These are phyloP conservation scores for Melastoma malabathricum DNA, from an alignment of 345 rosid genomes.

Conservation along the genomic window DNA sequence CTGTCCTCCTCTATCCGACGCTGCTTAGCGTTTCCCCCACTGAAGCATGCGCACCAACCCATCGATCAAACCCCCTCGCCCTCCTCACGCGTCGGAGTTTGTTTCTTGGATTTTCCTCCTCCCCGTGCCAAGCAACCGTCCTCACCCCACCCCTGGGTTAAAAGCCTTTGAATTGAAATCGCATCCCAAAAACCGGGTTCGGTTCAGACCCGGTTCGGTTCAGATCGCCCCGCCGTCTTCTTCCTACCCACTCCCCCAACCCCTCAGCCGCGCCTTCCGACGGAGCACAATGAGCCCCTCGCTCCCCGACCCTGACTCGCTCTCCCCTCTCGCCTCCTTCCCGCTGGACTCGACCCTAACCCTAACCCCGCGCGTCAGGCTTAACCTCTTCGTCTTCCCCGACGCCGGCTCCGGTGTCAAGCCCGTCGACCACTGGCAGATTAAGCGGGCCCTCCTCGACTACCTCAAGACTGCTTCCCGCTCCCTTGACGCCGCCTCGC, in stretches of 20 bases:
- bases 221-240: not conserved
- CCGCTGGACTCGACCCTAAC: conserved; percentile 55
- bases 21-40: conserved; percentile 32
- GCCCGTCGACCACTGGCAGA: conserved; percentile 83
- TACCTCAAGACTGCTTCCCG: conserved; percentile 48
- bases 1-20: conserved; percentile 56
- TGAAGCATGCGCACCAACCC: conserved; percentile 73
- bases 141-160: no score
- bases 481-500: conserved; percentile 50
- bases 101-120: no score
- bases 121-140: no score
- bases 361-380: conserved; percentile 60
- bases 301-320: conserved; percentile 52
- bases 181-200: no score
- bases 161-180: no score
- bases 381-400: conserved; percentile 50
- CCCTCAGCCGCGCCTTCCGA: not conserved
- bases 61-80: conserved; percentile 12
- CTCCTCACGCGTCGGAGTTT: not conserved
- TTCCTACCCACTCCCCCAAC: not conserved
- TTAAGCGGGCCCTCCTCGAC: conserved; percentile 55
- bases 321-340: conserved; percentile 43
- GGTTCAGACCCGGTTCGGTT: no score
- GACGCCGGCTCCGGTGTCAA: conserved; percentile 40
- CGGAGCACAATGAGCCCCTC: conserved; percentile 19